Evolutionary conservation across 345 rosid species (phyloP), one percentile per base, ranked within the genome.

Genomic region (Syzygium oleosum): DNA sequence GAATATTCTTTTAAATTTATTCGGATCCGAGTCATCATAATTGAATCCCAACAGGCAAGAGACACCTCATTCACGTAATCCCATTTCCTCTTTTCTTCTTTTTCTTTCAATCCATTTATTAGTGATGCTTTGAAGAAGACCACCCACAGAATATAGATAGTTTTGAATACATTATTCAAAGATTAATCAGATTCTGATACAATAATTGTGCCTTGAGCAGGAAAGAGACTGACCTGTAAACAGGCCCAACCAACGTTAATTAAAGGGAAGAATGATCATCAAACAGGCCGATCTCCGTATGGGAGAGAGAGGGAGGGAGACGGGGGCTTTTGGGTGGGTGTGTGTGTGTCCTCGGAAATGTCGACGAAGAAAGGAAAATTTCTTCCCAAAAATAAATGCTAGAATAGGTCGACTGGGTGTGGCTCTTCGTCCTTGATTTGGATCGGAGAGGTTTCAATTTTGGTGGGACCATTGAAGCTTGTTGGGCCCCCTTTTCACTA

Each of bases 1-100:
- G 86, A 88, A 88, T 84, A 88, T 88, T 63, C 89, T 84, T 27
- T 65, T 19, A 38, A 68, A 59, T 19, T 68, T 61, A 84, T 88
- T 31, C 87, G 89, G 52, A 84, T 61, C 65, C 89, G 2, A n/a
- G 52, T 29, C 52, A 54, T 52, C 87, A 9, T 84, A 59, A 27
- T 29, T 38, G 49, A 73, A 31, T 53, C 85, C 53, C 58, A 79
- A 29, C 58, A 38, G 83, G 27, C 83, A 68, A 17, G 49, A 51
- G 58, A 21, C 87, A 51, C 59, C 83, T 51, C 83, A 51, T 46
- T 51, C 16, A 86, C 58, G 58, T 63, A 23, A 63, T 25, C 83
- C 49, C 27, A 4, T 73, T 73, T 73, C 65, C 27, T 58, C 29
- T 58, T 58, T 58, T 58, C 14, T 13, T 5, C 9, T 14, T 2